A percentile compares a stretch with the other conserved stretches of the same genome.
phyloP scores from a whole-genome alignment of 345 rosid species.

The Aurinia saxatilis region DNA sequence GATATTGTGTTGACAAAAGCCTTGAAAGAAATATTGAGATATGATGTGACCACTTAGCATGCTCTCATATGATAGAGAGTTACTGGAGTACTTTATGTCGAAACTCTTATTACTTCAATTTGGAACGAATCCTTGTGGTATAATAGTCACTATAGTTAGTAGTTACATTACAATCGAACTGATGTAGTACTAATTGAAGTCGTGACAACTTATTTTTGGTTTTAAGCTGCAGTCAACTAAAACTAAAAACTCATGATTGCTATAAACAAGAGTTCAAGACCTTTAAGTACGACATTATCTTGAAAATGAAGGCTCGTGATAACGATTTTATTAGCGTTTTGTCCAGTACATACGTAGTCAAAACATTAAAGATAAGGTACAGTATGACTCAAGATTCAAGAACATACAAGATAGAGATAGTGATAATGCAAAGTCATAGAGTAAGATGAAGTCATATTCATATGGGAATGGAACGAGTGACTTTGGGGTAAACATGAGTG shows the following conservation, averaged over 20 bases:
- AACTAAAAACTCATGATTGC: background rate
- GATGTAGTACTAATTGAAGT: too few species aligned
- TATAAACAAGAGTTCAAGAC: too few species aligned
- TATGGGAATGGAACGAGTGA: conserved; percentile 54
- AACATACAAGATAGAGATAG: background rate
- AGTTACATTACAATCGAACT: too few species aligned
- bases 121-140: background rate
- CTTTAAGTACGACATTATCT: background rate
- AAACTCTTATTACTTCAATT: background rate
- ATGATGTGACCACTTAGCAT: background rate
- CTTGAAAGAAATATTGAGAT: background rate
- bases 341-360: background rate
- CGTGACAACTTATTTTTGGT: too few species aligned
- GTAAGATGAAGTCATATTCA: conserved; percentile 11
- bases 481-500: conserved; percentile 61
- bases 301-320: background rate
- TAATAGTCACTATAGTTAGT: too few species aligned
- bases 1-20: background rate
- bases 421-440: background rate
- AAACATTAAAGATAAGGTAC: background rate
- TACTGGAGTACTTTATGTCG: background rate
- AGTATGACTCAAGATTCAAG: background rate
- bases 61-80: background rate
- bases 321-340: background rate
- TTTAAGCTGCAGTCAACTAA: too few species aligned